Percentiles rank a stretch among this genome's conserved stretches.
Evolutionary conservation across 257 asterid genomes (phyloP).

Genomic region (Salvia miltiorrhiza): DNA sequence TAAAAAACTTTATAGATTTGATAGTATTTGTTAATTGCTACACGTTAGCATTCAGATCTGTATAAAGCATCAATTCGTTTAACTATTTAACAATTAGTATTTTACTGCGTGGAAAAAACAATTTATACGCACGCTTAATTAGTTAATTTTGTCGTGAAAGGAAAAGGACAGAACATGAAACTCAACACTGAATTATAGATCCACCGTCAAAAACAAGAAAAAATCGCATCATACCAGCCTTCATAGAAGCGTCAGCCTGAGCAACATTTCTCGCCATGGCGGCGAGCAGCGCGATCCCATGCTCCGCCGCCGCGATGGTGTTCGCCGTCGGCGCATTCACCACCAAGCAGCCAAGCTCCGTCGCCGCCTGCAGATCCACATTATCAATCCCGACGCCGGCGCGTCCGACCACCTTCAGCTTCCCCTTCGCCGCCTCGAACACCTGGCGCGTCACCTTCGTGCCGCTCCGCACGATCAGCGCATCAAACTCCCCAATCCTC

Average conservation of each 20-base stretch:
- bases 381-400: conserved; percentile 97
- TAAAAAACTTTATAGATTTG: not conserved
- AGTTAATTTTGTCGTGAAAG: not conserved
- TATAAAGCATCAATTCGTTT: not conserved
- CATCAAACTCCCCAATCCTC: conserved; percentile 68
- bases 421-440: conserved; percentile 79
- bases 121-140: not conserved
- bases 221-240: conserved; percentile 55
- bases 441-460: conserved; percentile 92
- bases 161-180: conserved; percentile 1
- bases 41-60: conserved; percentile 23
- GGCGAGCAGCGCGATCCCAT: conserved; percentile 77
- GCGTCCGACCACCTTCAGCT: conserved; percentile 80
- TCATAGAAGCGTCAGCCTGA: conserved; percentile 93
- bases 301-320: conserved; percentile 95
- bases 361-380: conserved; percentile 96
- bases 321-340: conserved; percentile 96
- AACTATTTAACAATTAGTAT: not conserved
- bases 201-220: not conserved
- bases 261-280: conserved; percentile 89
- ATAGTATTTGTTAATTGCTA: not conserved
- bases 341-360: conserved; percentile 87
- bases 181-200: conserved; percentile 12
- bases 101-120: not conserved
- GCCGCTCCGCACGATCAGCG: conserved; percentile 86